Evolutionary conservation across 2,329 filamentous ascomycete species (phyloP), one percentile per base, ranked within the genome.

Genomic region (Pseudodiploospora longispora): DNA sequence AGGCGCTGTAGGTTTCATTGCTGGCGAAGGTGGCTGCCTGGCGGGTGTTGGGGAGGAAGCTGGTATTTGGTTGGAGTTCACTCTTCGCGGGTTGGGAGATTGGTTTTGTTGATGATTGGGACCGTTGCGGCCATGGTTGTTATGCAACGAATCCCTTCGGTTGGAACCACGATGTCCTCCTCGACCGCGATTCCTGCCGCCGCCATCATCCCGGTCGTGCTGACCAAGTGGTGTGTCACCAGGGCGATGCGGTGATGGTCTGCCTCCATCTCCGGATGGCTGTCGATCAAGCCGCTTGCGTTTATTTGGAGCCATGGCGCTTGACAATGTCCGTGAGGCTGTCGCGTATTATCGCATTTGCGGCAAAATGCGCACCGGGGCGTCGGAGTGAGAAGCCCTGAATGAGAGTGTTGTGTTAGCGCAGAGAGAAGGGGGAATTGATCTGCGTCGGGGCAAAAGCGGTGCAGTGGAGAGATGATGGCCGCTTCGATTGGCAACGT

Each of bases 241-340:
- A 38, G 80, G 79, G 31, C 78, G 76, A 62, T 83, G 78, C 41
- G 81, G 80, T 41, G 80, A 75, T 19, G 79, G 78, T 48, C 80
- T 70, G 50, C 64, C 64, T 44, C 65, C 68, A 46, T 80, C 75
- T 49, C 64, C 62, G 48, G 66, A 65, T 41, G 62, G 62, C 19
- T 19, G 19, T 51, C 75, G 67, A 39, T 78, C 74, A 57, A 68
- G 66, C 60, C 75, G 72, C 71, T 80, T 81, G 55, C 77, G 71
- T 65, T 80, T 80, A 19, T 19, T 19, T 29, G 72, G 70, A 66
- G 74, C 70, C 76, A 80, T 80, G 49, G 54, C 57, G 58, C 55
- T 50, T 47, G 50, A 52, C 36, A 39, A 46, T 45, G 36, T 37
- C 38, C 42, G 42, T 36, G 32, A 38, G 34, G 40, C 39, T 27